A percentile compares a stretch with the other conserved stretches of the same genome.
These are phyloP conservation scores for Botrytis fabae DNA, from an alignment of 2,329 filamentous ascomycete genomes.

Conservation along the genomic window DNA sequence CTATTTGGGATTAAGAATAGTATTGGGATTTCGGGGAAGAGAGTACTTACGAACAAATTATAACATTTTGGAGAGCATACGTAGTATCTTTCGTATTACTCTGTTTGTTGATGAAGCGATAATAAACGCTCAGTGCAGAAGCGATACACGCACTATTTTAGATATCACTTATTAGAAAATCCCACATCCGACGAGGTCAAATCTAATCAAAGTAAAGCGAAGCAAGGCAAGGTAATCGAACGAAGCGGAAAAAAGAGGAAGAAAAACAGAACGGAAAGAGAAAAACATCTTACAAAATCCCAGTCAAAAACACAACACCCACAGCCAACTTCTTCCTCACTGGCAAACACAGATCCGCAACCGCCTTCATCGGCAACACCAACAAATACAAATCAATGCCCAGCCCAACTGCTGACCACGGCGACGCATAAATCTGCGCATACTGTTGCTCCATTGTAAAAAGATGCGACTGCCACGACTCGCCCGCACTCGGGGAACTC, in stretches of 20 bases:
- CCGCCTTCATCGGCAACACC: background rate
- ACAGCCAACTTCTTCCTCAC: background rate
- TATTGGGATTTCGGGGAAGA: background rate
- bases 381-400: background rate
- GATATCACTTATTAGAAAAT: background rate
- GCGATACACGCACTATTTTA: background rate
- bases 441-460: background rate
- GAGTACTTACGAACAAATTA: background rate
- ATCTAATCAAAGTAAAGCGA: background rate
- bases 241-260: background rate
- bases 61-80: background rate
- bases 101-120: background rate
- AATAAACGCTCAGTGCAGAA: background rate
- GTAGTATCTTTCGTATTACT: background rate
- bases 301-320: background rate
- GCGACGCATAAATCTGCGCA: background rate
- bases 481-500: background rate
- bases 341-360: background rate
- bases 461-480: background rate
- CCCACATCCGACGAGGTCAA: fast-evolving
- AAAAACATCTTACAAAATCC: background rate
- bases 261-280: too few species aligned
- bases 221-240: background rate
- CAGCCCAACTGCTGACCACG: background rate
- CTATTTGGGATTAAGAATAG: background rate